Evolutionary conservation across 176 grass and related monocot genomes (phyloP).

Genomic region (Chrysopogon serrulatus): DNA sequence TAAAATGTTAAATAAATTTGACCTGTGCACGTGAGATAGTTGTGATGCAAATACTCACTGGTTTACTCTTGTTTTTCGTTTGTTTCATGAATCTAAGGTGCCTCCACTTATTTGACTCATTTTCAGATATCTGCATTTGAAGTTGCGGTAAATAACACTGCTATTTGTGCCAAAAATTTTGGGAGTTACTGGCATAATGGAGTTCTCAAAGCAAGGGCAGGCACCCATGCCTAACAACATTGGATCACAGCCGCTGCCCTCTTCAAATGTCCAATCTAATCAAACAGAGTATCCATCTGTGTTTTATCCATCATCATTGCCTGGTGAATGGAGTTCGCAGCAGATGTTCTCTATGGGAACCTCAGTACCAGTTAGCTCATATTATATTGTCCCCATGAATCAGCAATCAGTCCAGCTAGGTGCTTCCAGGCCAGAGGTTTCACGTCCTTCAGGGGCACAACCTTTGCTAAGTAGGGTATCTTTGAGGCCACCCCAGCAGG

Average conservation of each 20-base stretch:
- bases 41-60: background rate
- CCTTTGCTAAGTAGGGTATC: conserved; percentile 39
- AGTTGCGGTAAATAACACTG: background rate
- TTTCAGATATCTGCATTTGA: conserved; percentile 28
- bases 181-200: conserved; percentile 25
- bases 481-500: conserved; percentile 36
- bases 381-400: conserved; percentile 61
- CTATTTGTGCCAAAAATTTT: background rate
- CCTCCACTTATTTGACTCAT: background rate
- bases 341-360: conserved; percentile 35
- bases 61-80: background rate
- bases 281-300: conserved; percentile 27
- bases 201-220: conserved; percentile 57
- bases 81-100: background rate
- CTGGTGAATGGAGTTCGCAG: conserved; percentile 51
- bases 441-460: conserved; percentile 17
- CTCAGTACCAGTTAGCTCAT: conserved; percentile 49
- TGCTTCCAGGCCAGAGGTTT: conserved; percentile 27
- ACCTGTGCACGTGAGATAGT: background rate
- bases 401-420: conserved; percentile 48
- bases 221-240: conserved; percentile 28
- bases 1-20: background rate
- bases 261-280: conserved; percentile 45
- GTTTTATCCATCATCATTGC: conserved; percentile 42
- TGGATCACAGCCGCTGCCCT: conserved; percentile 36